Evolutionary conservation across 75 land plant genomes (phyloP), one percentile per base, ranked within the genome.

Genomic region (Picea glauca): DNA sequence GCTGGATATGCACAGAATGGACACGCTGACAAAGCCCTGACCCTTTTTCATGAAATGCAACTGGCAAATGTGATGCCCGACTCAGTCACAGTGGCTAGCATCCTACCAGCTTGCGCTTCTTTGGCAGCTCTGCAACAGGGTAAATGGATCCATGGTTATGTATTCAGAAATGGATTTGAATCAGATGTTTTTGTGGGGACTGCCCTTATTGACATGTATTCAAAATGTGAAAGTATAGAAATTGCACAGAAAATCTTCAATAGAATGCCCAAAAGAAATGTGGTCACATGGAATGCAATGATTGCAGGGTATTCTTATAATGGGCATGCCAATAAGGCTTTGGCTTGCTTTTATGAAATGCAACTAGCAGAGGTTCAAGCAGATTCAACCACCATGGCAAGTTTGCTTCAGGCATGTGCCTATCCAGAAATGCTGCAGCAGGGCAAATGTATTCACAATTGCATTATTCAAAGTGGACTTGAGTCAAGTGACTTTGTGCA

Each of bases 401-500:
- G 84, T 68, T 30, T 88, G 30, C 35, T 85, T 5, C 67, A 82
- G 85, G 87, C 85, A 17, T 81, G 79, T 58, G 79, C 87, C 13
- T 50, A 77, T 32, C 61, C 77, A 72, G 90, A 79, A 73, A 62
- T 58, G 3, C 79, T 76, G 73, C 78, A 57, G n/a, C 80, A 18
- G 77, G 93, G 78, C 62, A 76, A 54, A 58, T 84, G 76, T 67
- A 26, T 86, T 46, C 90, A 91, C 60, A 75, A 63, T 30, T 78
- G 58, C 76, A 79, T 82, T 13, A 62, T 77, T 43, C 60, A 84
- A 74, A 84, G 62, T 35, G 81, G 78, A 30, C 12, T 88, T 17
- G 81, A 83, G 23, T 58, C 54, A 5, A 80, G 83, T 62, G 60
- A 82, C n/a, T 76, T 67, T 62, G 77, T 91, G 40, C 70, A 75